Evolutionary conservation across 2,329 filamentous ascomycete genomes (phyloP).

Genomic region (Orbilia oligospora): DNA sequence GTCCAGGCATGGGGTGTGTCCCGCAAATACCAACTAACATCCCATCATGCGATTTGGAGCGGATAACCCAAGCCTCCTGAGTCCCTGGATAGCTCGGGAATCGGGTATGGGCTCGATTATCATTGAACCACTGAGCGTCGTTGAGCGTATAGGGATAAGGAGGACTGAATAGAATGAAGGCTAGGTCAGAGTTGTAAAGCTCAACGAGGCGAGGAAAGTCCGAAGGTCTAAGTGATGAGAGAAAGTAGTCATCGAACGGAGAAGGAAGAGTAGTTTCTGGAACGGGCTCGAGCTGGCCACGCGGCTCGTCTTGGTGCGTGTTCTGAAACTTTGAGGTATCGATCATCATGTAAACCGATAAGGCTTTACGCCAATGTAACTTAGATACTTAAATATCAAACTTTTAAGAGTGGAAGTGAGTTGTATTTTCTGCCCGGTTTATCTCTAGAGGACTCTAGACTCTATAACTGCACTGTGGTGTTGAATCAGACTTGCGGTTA

Average conservation of each 20-base stretch:
- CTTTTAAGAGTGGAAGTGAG: neutral
- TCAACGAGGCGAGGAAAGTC: conserved; percentile 49
- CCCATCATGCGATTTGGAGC: conserved; percentile 31
- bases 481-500: neutral
- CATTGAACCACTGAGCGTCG: conserved; percentile 53
- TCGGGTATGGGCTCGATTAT: conserved; percentile 15
- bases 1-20: conserved; percentile 8
- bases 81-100: conserved; percentile 31
- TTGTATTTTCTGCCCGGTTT: neutral
- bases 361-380: neutral
- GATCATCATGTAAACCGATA: neutral
- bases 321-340: neutral
- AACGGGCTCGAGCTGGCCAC: neutral
- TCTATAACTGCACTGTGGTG: neutral
- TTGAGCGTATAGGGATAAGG: conserved; percentile 49
- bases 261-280: conserved; percentile 29
- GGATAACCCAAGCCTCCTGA: conserved; percentile 42
- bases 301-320: neutral
- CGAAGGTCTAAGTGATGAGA: conserved; percentile 30
- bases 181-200: conserved; percentile 45
- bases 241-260: conserved; percentile 50
- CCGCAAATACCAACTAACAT: conserved; percentile 44
- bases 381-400: neutral
- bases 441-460: neutral
- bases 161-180: conserved; percentile 35